These are phyloP conservation scores for Cornus controversa DNA, from an alignment of 148 eudicot species.

Conservation along the genomic window DNA sequence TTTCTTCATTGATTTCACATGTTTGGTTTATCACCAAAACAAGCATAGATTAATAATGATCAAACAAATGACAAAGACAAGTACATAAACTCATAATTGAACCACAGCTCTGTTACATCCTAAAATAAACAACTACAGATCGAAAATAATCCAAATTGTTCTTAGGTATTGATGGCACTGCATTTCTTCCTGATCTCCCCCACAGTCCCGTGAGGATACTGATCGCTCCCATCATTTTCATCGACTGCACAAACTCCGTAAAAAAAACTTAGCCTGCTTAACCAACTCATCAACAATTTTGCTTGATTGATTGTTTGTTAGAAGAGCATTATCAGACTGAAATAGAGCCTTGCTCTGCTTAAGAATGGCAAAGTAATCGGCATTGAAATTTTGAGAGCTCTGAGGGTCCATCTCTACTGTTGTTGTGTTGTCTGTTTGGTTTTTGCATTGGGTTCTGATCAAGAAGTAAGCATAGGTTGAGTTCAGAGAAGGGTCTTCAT, in stretches of 20 bases:
- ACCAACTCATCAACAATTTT: conserved; percentile 7
- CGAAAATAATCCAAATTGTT: too few species aligned
- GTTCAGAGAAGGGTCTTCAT: conserved; percentile 26
- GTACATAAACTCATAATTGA: too few species aligned
- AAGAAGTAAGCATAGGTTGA: conserved; percentile 16
- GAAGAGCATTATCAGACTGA: conserved; percentile 27
- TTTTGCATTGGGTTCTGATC: conserved; percentile 11
- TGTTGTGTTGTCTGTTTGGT: conserved; percentile 12
- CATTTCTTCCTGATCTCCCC: conserved; percentile 30
- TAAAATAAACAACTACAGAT: too few species aligned
- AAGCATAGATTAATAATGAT: too few species aligned
- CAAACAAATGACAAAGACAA: neutral
- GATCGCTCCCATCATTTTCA: conserved; percentile 28
- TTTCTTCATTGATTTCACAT: too few species aligned
- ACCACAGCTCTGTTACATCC: too few species aligned
- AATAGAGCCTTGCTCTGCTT: conserved; percentile 21
- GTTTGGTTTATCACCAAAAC: too few species aligned
- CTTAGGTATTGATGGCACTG: neutral
- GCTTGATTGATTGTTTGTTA: conserved; percentile 11
- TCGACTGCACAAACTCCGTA: conserved; percentile 22
- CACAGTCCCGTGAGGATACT: conserved; percentile 19
- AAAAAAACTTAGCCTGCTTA: conserved; percentile 12
- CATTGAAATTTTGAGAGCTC: conserved; percentile 20
- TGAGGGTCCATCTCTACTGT: conserved; percentile 22
- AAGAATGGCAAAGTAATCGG: conserved; percentile 14